A percentile compares a stretch with the other conserved stretches of the same genome.
Conservation (phyloP, 352 stramenopile genomes). For the Phytopythium aichiense region DNA sequence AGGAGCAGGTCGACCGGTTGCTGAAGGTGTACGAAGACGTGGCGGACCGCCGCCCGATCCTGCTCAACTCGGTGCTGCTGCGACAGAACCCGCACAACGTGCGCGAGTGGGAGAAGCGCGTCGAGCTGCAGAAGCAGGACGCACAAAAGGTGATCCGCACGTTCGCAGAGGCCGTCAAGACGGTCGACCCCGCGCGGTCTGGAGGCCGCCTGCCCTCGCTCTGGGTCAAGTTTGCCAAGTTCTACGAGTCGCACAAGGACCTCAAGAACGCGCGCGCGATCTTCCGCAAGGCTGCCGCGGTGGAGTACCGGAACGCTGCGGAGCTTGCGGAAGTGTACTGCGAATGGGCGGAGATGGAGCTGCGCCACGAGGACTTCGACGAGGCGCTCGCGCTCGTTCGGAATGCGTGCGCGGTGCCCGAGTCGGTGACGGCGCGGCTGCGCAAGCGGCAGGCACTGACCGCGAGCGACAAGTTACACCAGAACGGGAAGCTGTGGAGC, state of each 20-base stretch:
- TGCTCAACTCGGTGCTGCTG: constrained; percentile 95
- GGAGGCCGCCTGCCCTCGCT: constrained; percentile 89
- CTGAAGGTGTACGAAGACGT: constrained; percentile 91
- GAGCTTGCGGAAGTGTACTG: constrained; percentile 95
- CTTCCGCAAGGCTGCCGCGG: constrained; percentile 85
- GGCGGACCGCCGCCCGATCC: constrained; percentile 91
- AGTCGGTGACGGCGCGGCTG: constrained; percentile 36
- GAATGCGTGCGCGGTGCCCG: constrained; percentile 63
- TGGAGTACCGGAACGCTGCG: constrained; percentile 78
- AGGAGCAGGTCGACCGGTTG: constrained; percentile 70
- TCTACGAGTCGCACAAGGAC: constrained; percentile 94
- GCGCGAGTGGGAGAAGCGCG: constrained; percentile 96
- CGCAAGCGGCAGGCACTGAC: constrained; percentile 51
- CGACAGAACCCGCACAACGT: constrained; percentile 99
- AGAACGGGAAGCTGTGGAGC: constrained; percentile 94
- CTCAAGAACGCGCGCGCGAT: constrained; percentile 91
- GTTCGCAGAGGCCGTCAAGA: constrained; percentile 91
- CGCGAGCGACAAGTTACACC: constrained; percentile 80
- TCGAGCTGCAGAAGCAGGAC: constrained; percentile 75
- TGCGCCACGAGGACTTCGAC: constrained; percentile 94
- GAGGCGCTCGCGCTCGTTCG: constrained; percentile 90
- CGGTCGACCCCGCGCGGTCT: constrained; percentile 80
- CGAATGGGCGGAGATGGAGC: constrained; percentile 95
- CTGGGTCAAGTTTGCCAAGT: constrained; percentile 93
- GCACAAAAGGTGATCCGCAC: constrained; percentile 70